phyloP scores from a whole-genome alignment of 129 eudicot genomes.

The Escallonia herrerae region DNA sequence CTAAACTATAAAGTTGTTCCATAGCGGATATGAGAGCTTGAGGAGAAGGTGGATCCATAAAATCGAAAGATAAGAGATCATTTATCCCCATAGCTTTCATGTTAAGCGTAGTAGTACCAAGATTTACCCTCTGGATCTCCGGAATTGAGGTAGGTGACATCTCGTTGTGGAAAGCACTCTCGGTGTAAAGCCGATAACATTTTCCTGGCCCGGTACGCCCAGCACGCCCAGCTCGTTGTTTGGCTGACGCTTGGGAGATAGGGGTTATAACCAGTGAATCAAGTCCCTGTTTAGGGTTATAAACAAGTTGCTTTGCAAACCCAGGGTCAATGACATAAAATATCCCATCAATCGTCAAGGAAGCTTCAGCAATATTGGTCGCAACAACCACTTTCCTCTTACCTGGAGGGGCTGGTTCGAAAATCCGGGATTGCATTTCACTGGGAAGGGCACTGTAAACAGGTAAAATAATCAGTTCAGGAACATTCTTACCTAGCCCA shows the following conservation, averaged over 20 bases:
- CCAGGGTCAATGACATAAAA: constrained; percentile 85
- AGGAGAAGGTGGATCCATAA: constrained; percentile 87
- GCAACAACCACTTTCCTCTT: constrained; percentile 88
- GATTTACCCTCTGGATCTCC: constrained; percentile 74
- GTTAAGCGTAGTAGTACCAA: constrained; percentile 49
- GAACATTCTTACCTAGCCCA: constrained; percentile 70
- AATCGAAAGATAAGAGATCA: constrained; percentile 67
- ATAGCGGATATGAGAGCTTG: constrained; percentile 82
- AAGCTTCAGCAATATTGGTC: constrained; percentile 81
- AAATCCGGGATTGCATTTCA: constrained; percentile 86
- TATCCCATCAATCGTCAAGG: constrained; percentile 78
- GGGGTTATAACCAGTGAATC: constrained; percentile 78
- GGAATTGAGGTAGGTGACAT: constrained; percentile 76
- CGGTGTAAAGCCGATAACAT: constrained; percentile 71
- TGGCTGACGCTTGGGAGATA: constrained; percentile 84
- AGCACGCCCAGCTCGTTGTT: constrained; percentile 84
- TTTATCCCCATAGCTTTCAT: constrained; percentile 90
- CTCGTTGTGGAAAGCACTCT: constrained; percentile 67
- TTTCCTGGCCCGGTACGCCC: constrained; percentile 87
- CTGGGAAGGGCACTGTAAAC: constrained; percentile 89
- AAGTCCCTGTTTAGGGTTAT: constrained; percentile 73
- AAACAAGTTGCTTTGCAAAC: constrained; percentile 79
- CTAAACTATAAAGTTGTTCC: constrained; percentile 73
- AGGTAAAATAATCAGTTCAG: constrained; percentile 73
- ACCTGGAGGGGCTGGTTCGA: constrained; percentile 91